Conservation (phyloP, 139 green algal genomes). For the Micromonas pusilla region DNA sequence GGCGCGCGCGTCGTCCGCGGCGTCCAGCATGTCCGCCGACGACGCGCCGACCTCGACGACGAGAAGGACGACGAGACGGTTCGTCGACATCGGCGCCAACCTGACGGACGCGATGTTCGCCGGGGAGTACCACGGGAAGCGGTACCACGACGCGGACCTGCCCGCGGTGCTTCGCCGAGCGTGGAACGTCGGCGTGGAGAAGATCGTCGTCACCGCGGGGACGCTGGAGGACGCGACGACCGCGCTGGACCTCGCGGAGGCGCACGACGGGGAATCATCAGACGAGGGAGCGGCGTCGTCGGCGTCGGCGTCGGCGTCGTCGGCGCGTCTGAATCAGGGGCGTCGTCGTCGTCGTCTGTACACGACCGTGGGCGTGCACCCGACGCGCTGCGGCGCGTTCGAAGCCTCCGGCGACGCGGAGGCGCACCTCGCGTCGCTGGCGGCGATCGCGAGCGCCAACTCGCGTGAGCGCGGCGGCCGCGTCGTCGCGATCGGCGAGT, state of each 20-base stretch:
- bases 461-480: background rate
- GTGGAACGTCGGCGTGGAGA: slow-evolving; percentile 49
- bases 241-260: slow-evolving; percentile 47
- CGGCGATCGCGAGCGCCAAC: background rate
- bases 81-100: slow-evolving; percentile 57
- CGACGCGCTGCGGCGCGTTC: slow-evolving; percentile 71
- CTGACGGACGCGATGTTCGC: slow-evolving; percentile 66
- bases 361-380: slow-evolving; percentile 77
- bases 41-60: background rate
- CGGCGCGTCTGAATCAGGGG: no score
- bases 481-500: slow-evolving; percentile 78
- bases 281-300: background rate
- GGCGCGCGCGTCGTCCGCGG: background rate
- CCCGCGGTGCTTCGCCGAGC: slow-evolving; percentile 50
- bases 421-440: slow-evolving; percentile 48
- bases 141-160: slow-evolving; percentile 44
- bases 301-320: no score
- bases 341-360: slow-evolving; percentile 61
- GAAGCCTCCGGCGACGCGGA: slow-evolving; percentile 45
- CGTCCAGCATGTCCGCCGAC: background rate
- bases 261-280: background rate
- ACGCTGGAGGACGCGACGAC: slow-evolving; percentile 46
- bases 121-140: slow-evolving; percentile 53
- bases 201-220: slow-evolving; percentile 67
- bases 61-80: background rate